Conservation (phyloP, 305 asterid species). For the Fraxinus sp. region DNA sequence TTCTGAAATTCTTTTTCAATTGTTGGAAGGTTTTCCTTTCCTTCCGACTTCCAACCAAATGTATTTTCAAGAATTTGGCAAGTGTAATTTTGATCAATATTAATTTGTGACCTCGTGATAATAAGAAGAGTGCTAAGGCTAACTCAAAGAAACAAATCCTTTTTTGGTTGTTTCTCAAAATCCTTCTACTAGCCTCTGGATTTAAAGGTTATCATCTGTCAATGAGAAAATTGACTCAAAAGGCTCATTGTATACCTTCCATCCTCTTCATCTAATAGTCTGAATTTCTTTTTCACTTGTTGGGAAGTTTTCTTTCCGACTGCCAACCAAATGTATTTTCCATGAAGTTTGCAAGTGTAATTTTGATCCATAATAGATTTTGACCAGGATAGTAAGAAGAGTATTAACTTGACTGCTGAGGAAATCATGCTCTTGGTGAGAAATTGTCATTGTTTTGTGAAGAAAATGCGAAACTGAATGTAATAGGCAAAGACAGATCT, state of each 20-base stretch:
- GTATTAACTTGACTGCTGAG: background rate
- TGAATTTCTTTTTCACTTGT: background rate
- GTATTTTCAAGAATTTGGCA: background rate
- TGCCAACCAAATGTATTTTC: background rate
- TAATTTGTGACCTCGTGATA: background rate
- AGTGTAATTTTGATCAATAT: background rate
- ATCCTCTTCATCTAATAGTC: background rate
- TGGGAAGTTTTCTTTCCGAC: background rate
- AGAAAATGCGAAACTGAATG: background rate
- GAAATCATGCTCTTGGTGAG: background rate
- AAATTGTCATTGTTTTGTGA: background rate
- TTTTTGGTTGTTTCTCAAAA: background rate
- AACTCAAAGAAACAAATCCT: background rate
- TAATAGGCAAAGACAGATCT: background rate
- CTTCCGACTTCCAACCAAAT: background rate
- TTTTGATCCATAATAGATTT: background rate
- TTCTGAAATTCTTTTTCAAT: background rate
- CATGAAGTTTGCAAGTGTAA: background rate
- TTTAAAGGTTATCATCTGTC: background rate
- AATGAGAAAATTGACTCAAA: background rate
- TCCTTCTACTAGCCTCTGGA: background rate
- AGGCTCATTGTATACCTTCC: background rate
- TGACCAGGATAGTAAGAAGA: background rate
- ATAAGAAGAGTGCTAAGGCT: background rate
- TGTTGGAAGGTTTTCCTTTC: background rate